phyloP scores from a whole-genome alignment of 768 basidiomycete species.

The Suillus luteus region DNA sequence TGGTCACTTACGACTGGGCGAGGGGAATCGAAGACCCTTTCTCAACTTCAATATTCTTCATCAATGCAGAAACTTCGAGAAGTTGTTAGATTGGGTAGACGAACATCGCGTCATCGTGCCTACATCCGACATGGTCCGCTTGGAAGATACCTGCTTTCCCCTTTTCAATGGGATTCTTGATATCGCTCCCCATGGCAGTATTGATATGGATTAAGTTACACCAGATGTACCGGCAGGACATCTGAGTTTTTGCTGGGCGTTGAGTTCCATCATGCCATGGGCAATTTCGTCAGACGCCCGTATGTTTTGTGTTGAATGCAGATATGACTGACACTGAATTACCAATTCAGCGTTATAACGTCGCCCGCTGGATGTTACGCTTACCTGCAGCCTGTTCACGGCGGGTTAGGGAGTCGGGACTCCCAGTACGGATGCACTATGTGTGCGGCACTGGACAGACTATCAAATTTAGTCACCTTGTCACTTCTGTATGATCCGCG shows the following conservation, averaged over 20 bases:
- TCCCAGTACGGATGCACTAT: too few relatives aligned
- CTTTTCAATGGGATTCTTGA: not conserved
- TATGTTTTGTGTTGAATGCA: not conserved
- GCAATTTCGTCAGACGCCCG: not conserved
- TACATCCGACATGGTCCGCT: not conserved
- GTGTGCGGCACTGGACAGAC: too few relatives aligned
- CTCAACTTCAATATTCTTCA: not conserved
- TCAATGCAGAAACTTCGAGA: not conserved
- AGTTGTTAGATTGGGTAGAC: not conserved
- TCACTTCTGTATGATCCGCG: too few relatives aligned
- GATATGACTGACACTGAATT: slow-evolving; percentile 8
- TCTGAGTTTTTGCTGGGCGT: not conserved
- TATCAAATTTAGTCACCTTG: too few relatives aligned
- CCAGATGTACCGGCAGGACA: not conserved
- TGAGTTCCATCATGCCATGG: not conserved
- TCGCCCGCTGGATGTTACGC: too few relatives aligned
- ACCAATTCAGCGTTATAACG: too few relatives aligned
- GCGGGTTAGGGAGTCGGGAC: too few relatives aligned
- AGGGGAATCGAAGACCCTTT: not conserved
- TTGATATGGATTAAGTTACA: not conserved
- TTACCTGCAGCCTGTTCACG: too few relatives aligned
- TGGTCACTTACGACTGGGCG: slow-evolving; percentile 17
- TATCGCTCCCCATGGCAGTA: not conserved
- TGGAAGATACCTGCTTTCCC: not conserved
- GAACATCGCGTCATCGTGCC: not conserved